phyloP scores from a whole-genome alignment of 2,329 filamentous ascomycete species.

The Fusarium pininemorale region DNA sequence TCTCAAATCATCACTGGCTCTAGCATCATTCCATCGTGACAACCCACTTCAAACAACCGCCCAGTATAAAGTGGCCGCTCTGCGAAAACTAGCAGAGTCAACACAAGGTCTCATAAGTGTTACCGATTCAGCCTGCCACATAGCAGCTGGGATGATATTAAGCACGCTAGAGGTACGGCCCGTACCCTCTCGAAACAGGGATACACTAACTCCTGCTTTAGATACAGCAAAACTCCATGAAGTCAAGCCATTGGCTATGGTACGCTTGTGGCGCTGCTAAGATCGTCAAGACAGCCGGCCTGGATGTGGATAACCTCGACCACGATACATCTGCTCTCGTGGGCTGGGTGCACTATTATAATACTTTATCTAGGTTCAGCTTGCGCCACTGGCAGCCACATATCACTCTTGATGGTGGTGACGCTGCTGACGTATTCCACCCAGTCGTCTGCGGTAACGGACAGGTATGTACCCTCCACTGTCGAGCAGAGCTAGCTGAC shows the following conservation, averaged over 20 bases:
- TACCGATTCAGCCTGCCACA: slow-evolving; percentile 19
- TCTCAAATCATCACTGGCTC: slow-evolving; percentile 10
- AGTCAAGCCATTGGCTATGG: slow-evolving; percentile 35
- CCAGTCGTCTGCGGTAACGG: slow-evolving; percentile 13
- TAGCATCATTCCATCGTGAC: slow-evolving; percentile 24
- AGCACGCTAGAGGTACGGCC: slow-evolving; percentile 24
- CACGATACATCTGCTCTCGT: slow-evolving; percentile 15
- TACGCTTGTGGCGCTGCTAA: slow-evolving; percentile 27
- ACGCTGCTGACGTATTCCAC: neutral
- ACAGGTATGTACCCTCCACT: neutral
- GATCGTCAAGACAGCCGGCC: slow-evolving; percentile 11
- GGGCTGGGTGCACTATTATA: slow-evolving; percentile 29
- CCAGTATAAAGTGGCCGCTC: slow-evolving; percentile 16
- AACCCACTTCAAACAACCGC: fast-evolving
- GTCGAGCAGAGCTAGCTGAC: neutral
- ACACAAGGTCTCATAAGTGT: neutral
- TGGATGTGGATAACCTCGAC: slow-evolving; percentile 4
- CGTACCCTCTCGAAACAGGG: fast-evolving
- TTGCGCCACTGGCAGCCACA: slow-evolving; percentile 31
- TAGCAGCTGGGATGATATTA: slow-evolving; percentile 32
- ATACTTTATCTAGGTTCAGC: slow-evolving; percentile 23
- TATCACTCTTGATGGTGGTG: neutral
- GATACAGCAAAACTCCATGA: slow-evolving; percentile 27
- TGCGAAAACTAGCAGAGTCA: slow-evolving; percentile 9
- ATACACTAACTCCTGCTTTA: neutral